A percentile compares a stretch with the other conserved stretches of the same genome.
These are phyloP conservation scores for Vicia sativa DNA, from an alignment of 306 rosid genomes.

Conservation along the genomic window DNA sequence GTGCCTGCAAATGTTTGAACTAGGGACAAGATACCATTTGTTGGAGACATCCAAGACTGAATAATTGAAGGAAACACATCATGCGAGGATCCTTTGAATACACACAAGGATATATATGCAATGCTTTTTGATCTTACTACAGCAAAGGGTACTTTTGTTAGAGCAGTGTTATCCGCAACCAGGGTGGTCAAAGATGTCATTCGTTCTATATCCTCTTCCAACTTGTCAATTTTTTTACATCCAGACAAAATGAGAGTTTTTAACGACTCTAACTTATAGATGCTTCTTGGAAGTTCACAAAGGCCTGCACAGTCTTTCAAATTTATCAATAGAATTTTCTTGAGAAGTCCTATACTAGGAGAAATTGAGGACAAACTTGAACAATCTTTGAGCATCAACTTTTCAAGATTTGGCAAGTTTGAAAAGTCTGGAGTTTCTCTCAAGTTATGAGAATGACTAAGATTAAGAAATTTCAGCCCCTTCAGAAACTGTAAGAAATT, in stretches of 20 bases:
- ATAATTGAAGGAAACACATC: constrained; percentile 1
- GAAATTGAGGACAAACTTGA: too few species aligned
- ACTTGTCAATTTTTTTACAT: background rate
- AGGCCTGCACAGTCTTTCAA: background rate
- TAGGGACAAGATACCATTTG: background rate
- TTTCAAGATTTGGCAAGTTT: too few species aligned
- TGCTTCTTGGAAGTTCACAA: constrained; percentile 11
- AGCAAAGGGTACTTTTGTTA: background rate
- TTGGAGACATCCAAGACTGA: constrained; percentile 6
- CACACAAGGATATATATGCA: background rate
- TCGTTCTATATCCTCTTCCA: constrained; percentile 1
- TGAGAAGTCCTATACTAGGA: too few species aligned
- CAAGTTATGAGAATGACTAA: too few species aligned
- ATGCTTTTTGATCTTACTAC: background rate
- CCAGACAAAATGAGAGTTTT: constrained; percentile 4
- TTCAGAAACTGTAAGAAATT: background rate
- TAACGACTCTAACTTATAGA: background rate
- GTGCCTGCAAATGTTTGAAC: background rate
- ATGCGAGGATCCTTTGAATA: background rate
- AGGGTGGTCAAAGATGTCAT: constrained; percentile 9
- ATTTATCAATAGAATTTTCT: too few species aligned
- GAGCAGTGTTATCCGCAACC: background rate
- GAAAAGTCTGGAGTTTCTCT: too few species aligned
- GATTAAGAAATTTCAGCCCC: background rate
- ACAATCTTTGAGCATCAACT: too few species aligned